A percentile compares a stretch with the other conserved stretches of the same genome.
These are phyloP conservation scores for Fusarium pseudonygamai DNA, from an alignment of 2,329 filamentous ascomycete species.

Conservation along the genomic window DNA sequence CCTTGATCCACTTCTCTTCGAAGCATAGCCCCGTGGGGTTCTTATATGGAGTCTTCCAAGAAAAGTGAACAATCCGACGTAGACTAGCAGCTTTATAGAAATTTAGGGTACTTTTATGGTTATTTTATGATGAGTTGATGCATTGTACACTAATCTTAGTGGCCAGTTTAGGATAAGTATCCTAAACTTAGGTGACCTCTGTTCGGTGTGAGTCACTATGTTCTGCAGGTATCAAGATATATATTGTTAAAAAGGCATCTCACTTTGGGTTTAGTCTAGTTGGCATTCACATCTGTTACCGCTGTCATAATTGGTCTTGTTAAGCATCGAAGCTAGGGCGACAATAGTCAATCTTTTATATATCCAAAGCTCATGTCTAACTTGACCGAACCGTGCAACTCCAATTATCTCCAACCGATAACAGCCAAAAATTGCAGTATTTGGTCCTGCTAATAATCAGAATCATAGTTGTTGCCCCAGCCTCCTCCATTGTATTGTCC, in stretches of 20 bases:
- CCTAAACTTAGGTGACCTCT: not conserved
- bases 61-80: not conserved
- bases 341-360: not conserved
- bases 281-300: not conserved
- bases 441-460: not conserved
- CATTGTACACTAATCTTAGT: not conserved
- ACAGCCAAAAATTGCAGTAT: not conserved
- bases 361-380: not conserved
- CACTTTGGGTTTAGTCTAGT: not conserved
- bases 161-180: not conserved
- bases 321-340: not conserved
- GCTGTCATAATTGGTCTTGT: not conserved
- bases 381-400: not conserved
- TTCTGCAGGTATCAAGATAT: not conserved
- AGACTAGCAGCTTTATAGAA: not conserved
- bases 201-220: not conserved
- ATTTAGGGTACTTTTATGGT: not conserved
- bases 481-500: not conserved
- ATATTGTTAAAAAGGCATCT: not conserved
- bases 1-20: slow-evolving; percentile 20
- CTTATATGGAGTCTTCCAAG: not conserved
- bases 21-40: slow-evolving; percentile 3
- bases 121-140: not conserved
- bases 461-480: not conserved
- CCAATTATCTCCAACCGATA: not conserved